These are phyloP conservation scores for Zymoseptoria tritici DNA, from an alignment of 2,329 filamentous ascomycete genomes.

Conservation along the genomic window DNA sequence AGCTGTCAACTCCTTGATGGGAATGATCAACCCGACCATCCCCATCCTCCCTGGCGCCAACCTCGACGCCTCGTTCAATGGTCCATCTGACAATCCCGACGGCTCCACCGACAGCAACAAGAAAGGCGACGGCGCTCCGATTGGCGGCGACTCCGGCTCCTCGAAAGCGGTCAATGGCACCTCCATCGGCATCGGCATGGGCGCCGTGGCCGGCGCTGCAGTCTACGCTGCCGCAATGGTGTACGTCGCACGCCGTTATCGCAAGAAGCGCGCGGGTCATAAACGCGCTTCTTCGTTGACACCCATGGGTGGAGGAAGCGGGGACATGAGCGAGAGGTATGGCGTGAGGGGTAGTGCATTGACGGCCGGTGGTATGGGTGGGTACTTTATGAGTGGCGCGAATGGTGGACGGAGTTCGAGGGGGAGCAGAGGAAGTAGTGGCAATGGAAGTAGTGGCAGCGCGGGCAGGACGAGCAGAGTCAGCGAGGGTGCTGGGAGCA, in stretches of 20 bases:
- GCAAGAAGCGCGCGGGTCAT: conserved; percentile 63
- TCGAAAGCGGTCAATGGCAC: conserved; percentile 56
- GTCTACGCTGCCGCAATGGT: conserved; percentile 95
- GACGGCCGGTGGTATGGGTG: conserved; percentile 34
- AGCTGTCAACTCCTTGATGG: conserved; percentile 65
- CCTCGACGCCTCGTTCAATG: conserved; percentile 34
- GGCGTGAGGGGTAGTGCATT: conserved; percentile 12
- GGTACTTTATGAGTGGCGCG: conserved; percentile 61
- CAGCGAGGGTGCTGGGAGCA: conserved; percentile 51
- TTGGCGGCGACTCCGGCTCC: conserved; percentile 43
- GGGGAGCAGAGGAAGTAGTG: conserved; percentile 26
- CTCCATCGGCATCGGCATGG: conserved; percentile 63
- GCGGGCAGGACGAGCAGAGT: conserved; percentile 33
- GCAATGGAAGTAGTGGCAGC: conserved; percentile 26
- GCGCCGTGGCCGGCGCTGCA: conserved; percentile 68
- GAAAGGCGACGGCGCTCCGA: conserved; percentile 42
- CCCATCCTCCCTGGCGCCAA: conserved; percentile 51
- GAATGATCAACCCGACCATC: conserved; percentile 77
- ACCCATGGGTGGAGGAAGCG: conserved; percentile 40
- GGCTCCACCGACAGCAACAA: conserved; percentile 22
- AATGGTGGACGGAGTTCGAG: conserved; percentile 32
- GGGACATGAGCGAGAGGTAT: conserved; percentile 35
- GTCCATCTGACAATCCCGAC: conserved; percentile 34
- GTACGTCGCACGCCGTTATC: conserved; percentile 81
- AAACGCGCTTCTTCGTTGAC: conserved; percentile 69